Evolutionary conservation across 2,329 filamentous ascomycete species (phyloP).

Genomic region (Curvularia spicifera): DNA sequence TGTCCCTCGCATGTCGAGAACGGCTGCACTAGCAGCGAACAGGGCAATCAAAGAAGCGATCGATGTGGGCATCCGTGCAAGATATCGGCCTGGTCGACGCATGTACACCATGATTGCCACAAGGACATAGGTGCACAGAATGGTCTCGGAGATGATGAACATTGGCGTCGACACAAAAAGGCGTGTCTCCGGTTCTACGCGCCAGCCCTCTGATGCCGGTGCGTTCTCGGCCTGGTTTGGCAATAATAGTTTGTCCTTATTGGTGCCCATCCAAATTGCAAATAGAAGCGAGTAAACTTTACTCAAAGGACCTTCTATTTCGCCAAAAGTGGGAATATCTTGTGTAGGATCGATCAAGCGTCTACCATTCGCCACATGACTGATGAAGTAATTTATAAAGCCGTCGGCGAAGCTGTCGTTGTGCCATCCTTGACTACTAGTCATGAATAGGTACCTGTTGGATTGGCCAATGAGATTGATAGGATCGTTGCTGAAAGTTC

Average conservation of each 20-base stretch:
- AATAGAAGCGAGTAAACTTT: constrained; percentile 51
- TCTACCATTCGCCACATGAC: constrained; percentile 34
- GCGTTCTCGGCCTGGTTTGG: background rate
- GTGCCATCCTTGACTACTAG: constrained; percentile 50
- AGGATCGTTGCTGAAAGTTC: constrained; percentile 32
- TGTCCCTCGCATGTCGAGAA: constrained; percentile 46
- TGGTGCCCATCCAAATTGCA: constrained; percentile 53
- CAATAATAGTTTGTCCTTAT: constrained; percentile 51
- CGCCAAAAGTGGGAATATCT: constrained; percentile 42
- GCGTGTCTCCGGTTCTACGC: constrained; percentile 42
- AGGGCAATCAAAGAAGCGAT: constrained; percentile 58
- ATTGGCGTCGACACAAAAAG: constrained; percentile 59
- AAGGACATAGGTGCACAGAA: constrained; percentile 55
- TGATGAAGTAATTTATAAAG: constrained; percentile 59
- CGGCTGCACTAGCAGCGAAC: constrained; percentile 56
- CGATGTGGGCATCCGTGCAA: constrained; percentile 60
- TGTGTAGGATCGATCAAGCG: constrained; percentile 47
- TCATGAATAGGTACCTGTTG: constrained; percentile 30
- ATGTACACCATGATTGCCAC: constrained; percentile 56
- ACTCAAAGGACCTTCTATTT: constrained; percentile 30
- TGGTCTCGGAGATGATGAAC: constrained; percentile 54
- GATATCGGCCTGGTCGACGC: constrained; percentile 50
- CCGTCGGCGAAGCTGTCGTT: constrained; percentile 55
- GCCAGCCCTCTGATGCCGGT: constrained; percentile 17
- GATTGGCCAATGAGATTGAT: constrained; percentile 35